Conservation (phyloP, 1,284 basidiomycete genomes). For the Ceratobasidium papillatum region DNA sequence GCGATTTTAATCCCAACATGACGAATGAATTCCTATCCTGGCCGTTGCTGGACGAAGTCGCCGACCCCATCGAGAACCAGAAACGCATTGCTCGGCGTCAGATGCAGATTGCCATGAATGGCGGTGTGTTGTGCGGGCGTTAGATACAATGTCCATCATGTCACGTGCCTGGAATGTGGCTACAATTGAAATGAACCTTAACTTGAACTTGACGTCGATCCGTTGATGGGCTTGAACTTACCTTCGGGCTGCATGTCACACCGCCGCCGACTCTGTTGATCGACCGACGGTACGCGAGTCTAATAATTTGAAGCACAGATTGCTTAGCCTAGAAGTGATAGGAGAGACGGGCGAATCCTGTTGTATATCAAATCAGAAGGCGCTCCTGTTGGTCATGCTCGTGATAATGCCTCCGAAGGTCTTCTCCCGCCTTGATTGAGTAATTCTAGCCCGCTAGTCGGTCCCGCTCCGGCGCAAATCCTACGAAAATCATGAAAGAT, state of each 20-base stretch:
- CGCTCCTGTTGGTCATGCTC: neutral
- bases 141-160: neutral
- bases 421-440: slow-evolving; percentile 30
- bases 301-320: slow-evolving; percentile 1
- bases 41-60: slow-evolving; percentile 42
- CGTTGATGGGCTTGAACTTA: neutral
- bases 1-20: slow-evolving; percentile 52
- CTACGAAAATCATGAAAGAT: neutral
- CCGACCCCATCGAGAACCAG: slow-evolving; percentile 32
- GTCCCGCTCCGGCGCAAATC: neutral
- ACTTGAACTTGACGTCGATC: neutral
- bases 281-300: neutral
- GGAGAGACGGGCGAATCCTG: neutral
- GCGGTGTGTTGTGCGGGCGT: slow-evolving; percentile 25
- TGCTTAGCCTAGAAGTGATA: neutral
- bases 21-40: slow-evolving; percentile 50
- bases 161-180: slow-evolving; percentile 21
- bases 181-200: slow-evolving; percentile 3
- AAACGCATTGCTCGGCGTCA: slow-evolving; percentile 36
- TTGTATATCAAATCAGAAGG: neutral
- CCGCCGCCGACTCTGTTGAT: neutral
- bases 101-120: slow-evolving; percentile 32
- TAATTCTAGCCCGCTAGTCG: neutral
- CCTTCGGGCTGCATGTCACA: neutral
- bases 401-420: neutral